phyloP scores from a whole-genome alignment of 2,329 filamentous ascomycete genomes.

The Cylindrodendrum hubeiense region DNA sequence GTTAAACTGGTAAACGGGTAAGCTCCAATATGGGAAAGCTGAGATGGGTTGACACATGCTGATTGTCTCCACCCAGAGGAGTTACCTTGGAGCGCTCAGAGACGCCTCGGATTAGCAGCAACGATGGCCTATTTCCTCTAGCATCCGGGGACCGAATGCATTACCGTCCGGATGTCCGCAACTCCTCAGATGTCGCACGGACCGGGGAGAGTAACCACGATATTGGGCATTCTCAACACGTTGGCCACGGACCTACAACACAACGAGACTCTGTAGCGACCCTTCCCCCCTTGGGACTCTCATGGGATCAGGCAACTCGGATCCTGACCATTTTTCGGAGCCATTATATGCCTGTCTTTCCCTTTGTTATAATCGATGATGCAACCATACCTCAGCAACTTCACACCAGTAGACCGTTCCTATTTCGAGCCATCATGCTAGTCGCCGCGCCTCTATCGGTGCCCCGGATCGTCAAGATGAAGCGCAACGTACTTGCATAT shows the following conservation, averaged over 20 bases:
- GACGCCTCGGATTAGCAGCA: not conserved
- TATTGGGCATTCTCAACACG: not conserved
- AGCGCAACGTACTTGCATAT: slow-evolving; percentile 55
- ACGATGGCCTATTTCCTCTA: not conserved
- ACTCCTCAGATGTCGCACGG: not conserved
- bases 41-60: not conserved
- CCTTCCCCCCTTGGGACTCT: slow-evolving; percentile 50
- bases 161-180: not conserved
- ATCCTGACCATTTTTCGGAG: slow-evolving; percentile 50
- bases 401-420: slow-evolving; percentile 50
- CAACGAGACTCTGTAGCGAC: not conserved
- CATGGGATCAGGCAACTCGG: slow-evolving; percentile 53
- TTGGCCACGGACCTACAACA: not conserved
- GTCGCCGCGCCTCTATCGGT: slow-evolving; percentile 47
- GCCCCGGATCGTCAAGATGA: slow-evolving; percentile 53
- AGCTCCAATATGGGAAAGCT: slow-evolving; percentile 1
- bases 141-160: not conserved
- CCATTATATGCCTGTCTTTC: slow-evolving; percentile 52
- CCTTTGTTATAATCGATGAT: slow-evolving; percentile 52
- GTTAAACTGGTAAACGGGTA: slow-evolving; percentile 45
- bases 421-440: slow-evolving; percentile 56
- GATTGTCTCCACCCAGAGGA: not conserved
- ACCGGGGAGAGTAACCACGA: too few relatives aligned
- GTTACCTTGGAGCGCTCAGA: not conserved
- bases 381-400: slow-evolving; percentile 47